Evolutionary conservation across 495 filamentous ascomycete species (phyloP), one percentile per base, ranked within the genome.

Genomic region (Tuber calosporum): DNA sequence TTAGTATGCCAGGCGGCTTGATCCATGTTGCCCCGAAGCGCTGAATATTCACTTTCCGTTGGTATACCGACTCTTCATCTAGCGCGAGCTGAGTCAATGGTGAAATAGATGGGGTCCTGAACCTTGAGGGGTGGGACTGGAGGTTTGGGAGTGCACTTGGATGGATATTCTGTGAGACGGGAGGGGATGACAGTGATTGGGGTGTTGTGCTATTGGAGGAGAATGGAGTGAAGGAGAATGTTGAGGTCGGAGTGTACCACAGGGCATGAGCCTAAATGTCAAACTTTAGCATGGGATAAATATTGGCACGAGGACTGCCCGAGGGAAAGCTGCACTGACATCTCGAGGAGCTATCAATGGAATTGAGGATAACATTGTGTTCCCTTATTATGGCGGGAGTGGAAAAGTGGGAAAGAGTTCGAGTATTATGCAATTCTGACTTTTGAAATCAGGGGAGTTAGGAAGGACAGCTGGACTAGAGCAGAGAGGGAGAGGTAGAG

Each of bases 1-100:
- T 94, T 34, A 85, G 73, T 53, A 93, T 86, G 13, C 92, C 92
- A 0, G 90, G 90, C 15, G 92, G 92, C 69, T 87, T 88, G 76
- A 96, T 89, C 92, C 92, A 96, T 39, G 87, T 87, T 77, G 85
- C 87, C 69, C 92, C 92, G 78, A 92, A 92, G 73, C 88, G 89
- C 30, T 88, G 86, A 53, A 94, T 90, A 77, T 91, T 90, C 36
- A 86, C 84, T 79, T 91, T 91, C 66, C 92, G 89, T 19, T 87
- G 84, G 74, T 87, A 87, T 15, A 92, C 82, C 72, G 87, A 86
- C 72, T 86, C 84, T 81, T 96, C 92, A 81, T 94, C 92, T 69
- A 86, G 81, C 7, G 85, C 85, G 26, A 94, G 85, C 26, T 88
- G 86, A 43, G 88, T 84, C 30, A 95, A 87, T 17, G 81, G 82